Base-by-base conservation (phyloP, 768 basidiomycete genomes). In the Cystofilobasidium capitatum region DNA sequence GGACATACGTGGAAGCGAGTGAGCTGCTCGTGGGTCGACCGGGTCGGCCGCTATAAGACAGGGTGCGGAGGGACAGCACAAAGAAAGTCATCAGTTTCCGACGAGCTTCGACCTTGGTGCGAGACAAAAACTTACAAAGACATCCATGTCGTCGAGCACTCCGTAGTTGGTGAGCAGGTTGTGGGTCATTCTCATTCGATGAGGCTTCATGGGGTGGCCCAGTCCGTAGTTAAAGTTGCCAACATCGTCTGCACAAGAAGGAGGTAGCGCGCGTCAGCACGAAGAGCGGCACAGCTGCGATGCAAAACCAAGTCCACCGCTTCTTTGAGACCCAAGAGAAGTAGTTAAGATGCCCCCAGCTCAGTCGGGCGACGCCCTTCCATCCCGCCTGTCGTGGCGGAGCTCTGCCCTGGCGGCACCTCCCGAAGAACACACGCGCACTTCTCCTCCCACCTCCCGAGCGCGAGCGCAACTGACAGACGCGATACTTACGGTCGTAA, bases 131-230 rank as follows among this genome's bases (percentile, higher is more conserved):
- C 87, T 71, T 71, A 93, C 92, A 71, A 96, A 78, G 67, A 94
- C 83, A 72, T 94, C 87, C 89, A 98, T 92, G 79, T 89, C 87
- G 70, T 86, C 85, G n/a, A 94, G 81, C 85, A 99, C 88, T 29
- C 86, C 88, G 73, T 98, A 99, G 37, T 90, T 87, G 17, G 86
- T 83, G 37, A 97, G 85, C 62, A 99, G 80, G 71, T 94, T 88
- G 75, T 99, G 92, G 0, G 93, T 88, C 77, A 99, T 87, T 62
- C 88, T 83, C 80, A 98, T 94, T 42, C 94, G 82, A 75, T 94
- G 91, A 0, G 94, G 94, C 77, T 97, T 96, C 91, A 97, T 96
- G 57, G 88, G 88, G 72, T 96, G 93, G 3, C 42, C 55, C 24
- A 44, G 45, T 16, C 33, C 39, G 39, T 64, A 69, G 35, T 57